Percentiles rank a stretch among this genome's conserved stretches.
Evolutionary conservation across 2,329 filamentous ascomycete species (phyloP).

Genomic region (Curvularia hawaiiensis): DNA sequence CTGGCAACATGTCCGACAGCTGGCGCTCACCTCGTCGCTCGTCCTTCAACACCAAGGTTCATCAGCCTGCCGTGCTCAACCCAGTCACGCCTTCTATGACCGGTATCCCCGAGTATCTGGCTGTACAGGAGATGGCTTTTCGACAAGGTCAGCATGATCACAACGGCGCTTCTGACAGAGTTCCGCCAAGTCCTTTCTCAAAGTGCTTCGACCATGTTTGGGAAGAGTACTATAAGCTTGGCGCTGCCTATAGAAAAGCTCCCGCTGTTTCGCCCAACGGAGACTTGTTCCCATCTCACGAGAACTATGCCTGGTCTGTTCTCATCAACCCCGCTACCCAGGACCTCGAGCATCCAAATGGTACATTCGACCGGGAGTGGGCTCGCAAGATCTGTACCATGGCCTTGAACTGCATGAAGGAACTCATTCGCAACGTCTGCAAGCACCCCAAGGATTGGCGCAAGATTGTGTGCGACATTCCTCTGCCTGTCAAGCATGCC

Average conservation of each 20-base stretch:
- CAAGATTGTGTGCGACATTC: conserved; percentile 28
- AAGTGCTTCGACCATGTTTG: conserved; percentile 25
- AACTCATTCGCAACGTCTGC: conserved; percentile 22
- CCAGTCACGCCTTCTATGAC: conserved; percentile 11
- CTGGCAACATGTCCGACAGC: conserved; percentile 7
- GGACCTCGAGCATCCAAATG: conserved; percentile 28
- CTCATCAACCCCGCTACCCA: conserved; percentile 37
- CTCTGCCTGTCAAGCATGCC: conserved; percentile 23
- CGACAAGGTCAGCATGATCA: conserved; percentile 29
- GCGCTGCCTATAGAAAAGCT: conserved; percentile 18
- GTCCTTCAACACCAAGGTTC: conserved; percentile 9
- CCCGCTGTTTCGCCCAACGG: conserved; percentile 7
- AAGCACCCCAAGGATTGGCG: conserved; percentile 27
- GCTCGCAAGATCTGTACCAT: conserved; percentile 21
- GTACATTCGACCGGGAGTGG: conserved; percentile 25
- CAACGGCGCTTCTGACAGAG: conserved; percentile 6
- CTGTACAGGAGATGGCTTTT: conserved; percentile 34
- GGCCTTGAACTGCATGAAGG: conserved; percentile 30
- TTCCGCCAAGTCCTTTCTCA: conserved; percentile 27
- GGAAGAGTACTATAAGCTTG: conserved; percentile 26
- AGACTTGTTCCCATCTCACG: conserved; percentile 8
- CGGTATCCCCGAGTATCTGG: conserved; percentile 24
- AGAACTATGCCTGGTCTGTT: conserved; percentile 30
- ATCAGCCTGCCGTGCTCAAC: conserved; percentile 6
- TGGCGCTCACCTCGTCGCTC: conserved; percentile 6